These are phyloP conservation scores for Friedmanniomyces endolithicus DNA, from an alignment of 495 filamentous ascomycete genomes.

Conservation along the genomic window DNA sequence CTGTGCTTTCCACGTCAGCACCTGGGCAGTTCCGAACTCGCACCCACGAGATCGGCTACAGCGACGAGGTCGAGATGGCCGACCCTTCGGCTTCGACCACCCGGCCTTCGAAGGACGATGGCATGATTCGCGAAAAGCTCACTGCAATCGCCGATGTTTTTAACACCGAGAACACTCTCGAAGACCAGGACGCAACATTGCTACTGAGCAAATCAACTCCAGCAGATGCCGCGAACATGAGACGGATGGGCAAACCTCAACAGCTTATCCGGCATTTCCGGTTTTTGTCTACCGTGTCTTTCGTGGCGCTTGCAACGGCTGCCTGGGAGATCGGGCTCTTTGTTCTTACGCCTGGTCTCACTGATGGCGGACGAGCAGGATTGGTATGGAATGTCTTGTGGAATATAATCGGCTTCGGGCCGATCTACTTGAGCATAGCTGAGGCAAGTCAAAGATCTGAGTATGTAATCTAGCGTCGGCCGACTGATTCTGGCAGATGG, in stretches of 20 bases:
- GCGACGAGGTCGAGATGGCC: background rate
- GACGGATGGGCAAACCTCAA: background rate
- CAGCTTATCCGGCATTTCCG: slow-evolving; percentile 1
- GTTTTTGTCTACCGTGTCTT: background rate
- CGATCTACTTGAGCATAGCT: slow-evolving; percentile 3
- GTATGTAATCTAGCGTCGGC: background rate
- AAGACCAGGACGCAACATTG: background rate
- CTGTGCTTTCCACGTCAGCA: background rate
- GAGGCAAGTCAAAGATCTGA: background rate
- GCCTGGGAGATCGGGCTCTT: slow-evolving; percentile 8
- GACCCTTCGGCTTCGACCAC: background rate
- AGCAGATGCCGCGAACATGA: background rate
- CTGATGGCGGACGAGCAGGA: slow-evolving; percentile 3
- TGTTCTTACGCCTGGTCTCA: background rate
- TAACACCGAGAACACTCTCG: background rate
- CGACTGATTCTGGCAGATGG: slow-evolving; percentile 1
- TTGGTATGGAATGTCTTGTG: slow-evolving; percentile 2
- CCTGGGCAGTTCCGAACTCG: background rate
- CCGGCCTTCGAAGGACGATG: background rate
- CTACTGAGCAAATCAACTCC: background rate
- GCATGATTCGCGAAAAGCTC: background rate
- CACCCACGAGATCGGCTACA: background rate
- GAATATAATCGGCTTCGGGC: background rate
- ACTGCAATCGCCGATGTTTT: background rate
- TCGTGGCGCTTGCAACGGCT: slow-evolving; percentile 2